These are phyloP conservation scores for Verticillium zaregamsianum DNA, from an alignment of 2,329 filamentous ascomycete genomes.

Conservation along the genomic window DNA sequence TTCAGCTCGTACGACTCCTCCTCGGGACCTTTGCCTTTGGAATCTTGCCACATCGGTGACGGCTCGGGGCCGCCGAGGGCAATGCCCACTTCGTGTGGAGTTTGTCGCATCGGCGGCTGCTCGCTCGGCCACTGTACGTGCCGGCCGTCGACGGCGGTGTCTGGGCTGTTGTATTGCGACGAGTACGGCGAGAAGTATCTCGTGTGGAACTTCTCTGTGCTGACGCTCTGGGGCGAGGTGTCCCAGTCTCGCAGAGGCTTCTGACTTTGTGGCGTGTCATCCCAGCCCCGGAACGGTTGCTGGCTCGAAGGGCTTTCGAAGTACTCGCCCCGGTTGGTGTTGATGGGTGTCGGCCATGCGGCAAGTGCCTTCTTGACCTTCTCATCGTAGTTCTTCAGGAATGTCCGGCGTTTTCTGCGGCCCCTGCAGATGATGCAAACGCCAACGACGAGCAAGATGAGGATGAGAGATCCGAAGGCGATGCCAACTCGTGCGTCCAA, in stretches of 20 bases:
- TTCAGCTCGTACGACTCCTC: conserved; percentile 46
- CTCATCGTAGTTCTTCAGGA: conserved; percentile 42
- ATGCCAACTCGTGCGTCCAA: conserved; percentile 57
- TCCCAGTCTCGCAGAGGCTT: conserved; percentile 49
- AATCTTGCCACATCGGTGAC: conserved; percentile 24
- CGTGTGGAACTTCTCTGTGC: conserved; percentile 32
- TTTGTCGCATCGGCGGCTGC: conserved; percentile 5
- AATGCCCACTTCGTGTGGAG: conserved; percentile 34
- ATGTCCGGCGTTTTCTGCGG: conserved; percentile 48
- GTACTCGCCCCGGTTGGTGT: conserved; percentile 13
- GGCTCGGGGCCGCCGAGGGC: conserved; percentile 36
- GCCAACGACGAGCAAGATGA: conserved; percentile 44
- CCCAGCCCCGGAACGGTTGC: conserved; percentile 39
- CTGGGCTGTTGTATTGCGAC: conserved; percentile 56
- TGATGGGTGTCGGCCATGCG: conserved; percentile 36
- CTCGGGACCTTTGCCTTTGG: conserved; percentile 34
- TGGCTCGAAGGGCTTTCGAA: conserved; percentile 22
- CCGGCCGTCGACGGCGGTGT: conserved; percentile 36
- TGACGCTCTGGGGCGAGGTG: conserved; percentile 44
- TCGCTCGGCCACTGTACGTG: conserved; percentile 30
- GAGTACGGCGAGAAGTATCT: conserved; percentile 57
- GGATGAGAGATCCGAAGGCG: conserved; percentile 43
- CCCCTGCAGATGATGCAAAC: conserved; percentile 53
- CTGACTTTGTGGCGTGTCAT: conserved; percentile 52
- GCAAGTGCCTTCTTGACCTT: conserved; percentile 24